Percentiles rank a stretch among this genome's conserved stretches.
Evolutionary conservation across 108 stramenopile genomes (phyloP).

Genomic region (Mediolabrus comicus): DNA sequence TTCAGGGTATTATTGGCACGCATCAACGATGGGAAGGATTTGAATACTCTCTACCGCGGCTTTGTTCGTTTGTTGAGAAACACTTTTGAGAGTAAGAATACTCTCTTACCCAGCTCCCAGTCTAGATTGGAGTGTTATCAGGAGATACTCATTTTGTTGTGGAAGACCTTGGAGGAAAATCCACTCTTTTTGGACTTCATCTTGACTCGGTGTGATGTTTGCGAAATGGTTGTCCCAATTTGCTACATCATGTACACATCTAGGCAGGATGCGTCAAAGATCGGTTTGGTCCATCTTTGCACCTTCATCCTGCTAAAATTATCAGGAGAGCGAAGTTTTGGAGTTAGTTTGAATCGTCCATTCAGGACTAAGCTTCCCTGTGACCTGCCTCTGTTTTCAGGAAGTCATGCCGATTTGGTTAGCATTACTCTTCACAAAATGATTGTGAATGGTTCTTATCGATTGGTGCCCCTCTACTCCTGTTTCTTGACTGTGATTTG

Average conservation of each 20-base stretch:
- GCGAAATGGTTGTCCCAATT: slow-evolving; percentile 88
- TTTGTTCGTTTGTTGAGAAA: slow-evolving; percentile 87
- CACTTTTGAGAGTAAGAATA: slow-evolving; percentile 73
- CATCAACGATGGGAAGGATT: slow-evolving; percentile 69
- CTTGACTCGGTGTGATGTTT: slow-evolving; percentile 77
- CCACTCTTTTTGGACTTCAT: slow-evolving; percentile 89
- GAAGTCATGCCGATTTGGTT: slow-evolving; percentile 93
- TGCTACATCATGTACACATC: slow-evolving; percentile 93
- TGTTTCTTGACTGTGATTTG: slow-evolving; percentile 96
- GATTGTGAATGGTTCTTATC: slow-evolving; percentile 91
- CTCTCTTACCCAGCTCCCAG: slow-evolving; percentile 75
- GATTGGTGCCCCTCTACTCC: slow-evolving; percentile 84
- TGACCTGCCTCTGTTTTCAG: slow-evolving; percentile 85
- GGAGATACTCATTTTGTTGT: slow-evolving; percentile 93
- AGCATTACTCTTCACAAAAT: slow-evolving; percentile 93
- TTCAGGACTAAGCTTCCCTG: slow-evolving; percentile 80
- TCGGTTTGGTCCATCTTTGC: slow-evolving; percentile 95
- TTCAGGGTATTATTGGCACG: slow-evolving; percentile 84
- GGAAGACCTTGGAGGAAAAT: slow-evolving; percentile 97
- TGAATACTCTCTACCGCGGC: slow-evolving; percentile 83
- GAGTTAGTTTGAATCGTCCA: slow-evolving; percentile 92
- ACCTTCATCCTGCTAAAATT: slow-evolving; percentile 95
- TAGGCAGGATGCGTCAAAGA: slow-evolving; percentile 81
- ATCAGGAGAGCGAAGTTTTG: slow-evolving; percentile 92
- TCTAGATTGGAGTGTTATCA: slow-evolving; percentile 86